These are phyloP conservation scores for Volvox carteri DNA, from an alignment of 163 green algal genomes.

Conservation along the genomic window DNA sequence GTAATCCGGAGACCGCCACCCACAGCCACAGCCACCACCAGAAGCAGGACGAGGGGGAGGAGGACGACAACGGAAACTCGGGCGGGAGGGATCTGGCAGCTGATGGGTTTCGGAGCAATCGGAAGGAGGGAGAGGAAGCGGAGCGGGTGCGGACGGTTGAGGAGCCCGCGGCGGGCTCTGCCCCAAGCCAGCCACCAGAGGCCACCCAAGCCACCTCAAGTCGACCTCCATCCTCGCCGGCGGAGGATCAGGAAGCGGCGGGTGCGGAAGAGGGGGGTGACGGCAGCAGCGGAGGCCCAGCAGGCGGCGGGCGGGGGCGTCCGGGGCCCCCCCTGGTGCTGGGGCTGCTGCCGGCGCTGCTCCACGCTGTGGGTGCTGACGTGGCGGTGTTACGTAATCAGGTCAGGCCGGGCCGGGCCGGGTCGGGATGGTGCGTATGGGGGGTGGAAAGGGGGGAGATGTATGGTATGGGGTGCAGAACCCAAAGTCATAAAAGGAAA, in stretches of 20 bases:
- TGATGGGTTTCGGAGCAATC: too few species aligned
- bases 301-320: neutral
- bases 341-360: conserved; percentile 4
- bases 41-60: neutral
- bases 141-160: neutral
- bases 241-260: too few species aligned
- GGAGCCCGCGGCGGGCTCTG: too few species aligned
- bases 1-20: too few species aligned
- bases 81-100: too few species aligned
- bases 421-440: neutral
- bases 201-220: too few species aligned
- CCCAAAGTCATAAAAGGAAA: too few species aligned
- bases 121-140: neutral
- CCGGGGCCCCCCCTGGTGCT: neutral
- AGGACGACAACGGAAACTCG: too few species aligned
- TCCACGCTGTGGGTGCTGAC: conserved; percentile 7
- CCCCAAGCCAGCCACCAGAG: too few species aligned
- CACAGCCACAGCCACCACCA: neutral
- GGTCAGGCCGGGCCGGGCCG: too few species aligned
- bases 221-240: too few species aligned
- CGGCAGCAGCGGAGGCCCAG: neutral
- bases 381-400: neutral
- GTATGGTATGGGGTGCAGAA: too few species aligned
- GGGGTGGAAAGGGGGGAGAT: neutral
- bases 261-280: neutral